Evolutionary conservation across 345 rosid species (phyloP).

Genomic region (Gossypium anomalum): DNA sequence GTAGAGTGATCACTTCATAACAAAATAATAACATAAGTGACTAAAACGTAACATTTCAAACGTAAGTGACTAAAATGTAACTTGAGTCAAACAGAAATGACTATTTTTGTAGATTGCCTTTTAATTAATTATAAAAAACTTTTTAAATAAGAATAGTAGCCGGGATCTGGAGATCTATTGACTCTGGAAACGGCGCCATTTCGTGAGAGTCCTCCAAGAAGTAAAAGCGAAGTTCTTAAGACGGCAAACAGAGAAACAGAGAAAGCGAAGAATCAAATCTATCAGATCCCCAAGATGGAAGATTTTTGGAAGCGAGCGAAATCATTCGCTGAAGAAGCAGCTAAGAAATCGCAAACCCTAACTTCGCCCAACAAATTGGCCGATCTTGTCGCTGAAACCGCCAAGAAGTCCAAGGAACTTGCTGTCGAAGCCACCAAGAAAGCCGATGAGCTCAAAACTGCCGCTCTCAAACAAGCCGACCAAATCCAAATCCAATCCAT

Average conservation of each 20-base stretch:
- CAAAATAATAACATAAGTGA: no score
- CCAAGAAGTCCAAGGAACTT: conserved; percentile 82
- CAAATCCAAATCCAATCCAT: conserved; percentile 76
- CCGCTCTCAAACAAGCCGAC: conserved; percentile 86
- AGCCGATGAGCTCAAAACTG: conserved; percentile 62
- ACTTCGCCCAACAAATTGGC: conserved; percentile 52
- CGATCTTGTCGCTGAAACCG: conserved; percentile 81
- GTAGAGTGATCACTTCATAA: no score
- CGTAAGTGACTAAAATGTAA: no score
- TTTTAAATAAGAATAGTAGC: not conserved
- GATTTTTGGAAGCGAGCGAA: conserved; percentile 87
- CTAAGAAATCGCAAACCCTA: conserved; percentile 67
- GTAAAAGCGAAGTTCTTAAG: not conserved
- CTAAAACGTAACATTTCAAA: no score
- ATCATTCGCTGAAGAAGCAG: conserved; percentile 79
- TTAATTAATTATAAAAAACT: no score
- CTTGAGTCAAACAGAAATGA: no score
- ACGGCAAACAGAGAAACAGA: no score
- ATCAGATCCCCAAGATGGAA: conserved; percentile 45
- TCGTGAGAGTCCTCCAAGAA: not conserved
- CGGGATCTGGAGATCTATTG: not conserved
- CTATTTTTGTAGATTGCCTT: no score
- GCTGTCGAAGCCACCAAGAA: conserved; percentile 93
- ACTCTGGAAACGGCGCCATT: not conserved
- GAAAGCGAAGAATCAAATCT: not conserved